Percentiles rank a stretch among this genome's conserved stretches.
These are phyloP conservation scores for Dryadomyces sulphureus DNA, from an alignment of 2,329 filamentous ascomycete genomes.

Conservation along the genomic window DNA sequence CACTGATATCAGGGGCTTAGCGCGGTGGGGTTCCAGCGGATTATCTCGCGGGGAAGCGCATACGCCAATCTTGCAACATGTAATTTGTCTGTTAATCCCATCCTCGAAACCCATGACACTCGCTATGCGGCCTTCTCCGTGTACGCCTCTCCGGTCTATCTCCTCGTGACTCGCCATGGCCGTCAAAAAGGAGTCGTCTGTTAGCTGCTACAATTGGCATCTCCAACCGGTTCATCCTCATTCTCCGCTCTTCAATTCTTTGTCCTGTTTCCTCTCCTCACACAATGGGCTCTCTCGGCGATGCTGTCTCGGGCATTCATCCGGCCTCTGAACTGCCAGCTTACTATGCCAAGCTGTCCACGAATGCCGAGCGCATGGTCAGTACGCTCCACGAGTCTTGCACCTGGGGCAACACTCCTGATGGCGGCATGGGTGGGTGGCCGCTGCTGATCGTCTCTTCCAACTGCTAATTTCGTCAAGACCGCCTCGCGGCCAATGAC, in stretches of 20 bases:
- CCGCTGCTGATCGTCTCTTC: background rate
- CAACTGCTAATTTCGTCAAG: background rate
- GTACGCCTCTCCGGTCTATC: too few relatives aligned
- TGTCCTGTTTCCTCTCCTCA: background rate
- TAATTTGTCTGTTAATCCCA: too few relatives aligned
- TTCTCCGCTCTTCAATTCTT: background rate
- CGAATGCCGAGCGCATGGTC: constrained; percentile 7
- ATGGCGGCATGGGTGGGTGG: constrained; percentile 9
- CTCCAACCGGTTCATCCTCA: background rate
- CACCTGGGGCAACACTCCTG: constrained; percentile 8
- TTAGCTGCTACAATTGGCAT: background rate
- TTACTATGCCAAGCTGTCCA: constrained; percentile 5
- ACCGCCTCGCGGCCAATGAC: constrained; percentile 55
- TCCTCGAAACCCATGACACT: too few relatives aligned
- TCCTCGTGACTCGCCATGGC: too few relatives aligned
- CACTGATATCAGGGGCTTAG: too few relatives aligned
- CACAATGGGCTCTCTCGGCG: background rate
- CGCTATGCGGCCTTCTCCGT: too few relatives aligned
- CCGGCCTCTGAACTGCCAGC: background rate
- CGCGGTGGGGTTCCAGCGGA: too few relatives aligned
- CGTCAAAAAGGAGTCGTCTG: too few relatives aligned
- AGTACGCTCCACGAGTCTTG: constrained; percentile 7
- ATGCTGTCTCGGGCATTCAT: background rate
- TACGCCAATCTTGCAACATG: too few relatives aligned
- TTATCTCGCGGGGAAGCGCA: too few relatives aligned